Evolutionary conservation across 768 basidiomycete genomes (phyloP), one percentile per base, ranked within the genome.

Genomic region (Agrocybe praecox): DNA sequence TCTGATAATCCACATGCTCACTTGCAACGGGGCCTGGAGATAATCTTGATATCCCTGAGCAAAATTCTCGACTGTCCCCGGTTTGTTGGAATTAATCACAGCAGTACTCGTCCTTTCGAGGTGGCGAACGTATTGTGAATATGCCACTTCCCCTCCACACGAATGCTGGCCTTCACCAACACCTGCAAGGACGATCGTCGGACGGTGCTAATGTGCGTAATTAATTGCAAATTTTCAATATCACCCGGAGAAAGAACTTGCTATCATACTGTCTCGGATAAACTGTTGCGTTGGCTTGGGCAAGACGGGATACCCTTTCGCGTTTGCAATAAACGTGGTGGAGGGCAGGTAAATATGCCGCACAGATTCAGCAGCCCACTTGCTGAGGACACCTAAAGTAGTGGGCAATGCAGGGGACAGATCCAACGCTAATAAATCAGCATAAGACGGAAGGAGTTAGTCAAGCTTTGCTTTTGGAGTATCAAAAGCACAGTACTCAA

Each of bases 291-390:
- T 91, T 10, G 88, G 87, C 72, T 98, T 98, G 12, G 93, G 91
- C 17, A 99, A 82, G 6, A 99, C 97, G 0, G 97, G 97, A 70
- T 97, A 99, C 2, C 95, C 96, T 74, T 97, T 96, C 49, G 87
- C 83, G 70, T 99, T 99, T 11, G 95, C 87, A 65, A 98, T 95
- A 71, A 98, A 99, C 4, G 94, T 84, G 12, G 90, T 86, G 0
- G 94, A 87, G 4, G 97, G 95, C 1, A 98, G 77, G 72, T 93
- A 91, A 53, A 99, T 80, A 66, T 94, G 83, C 32, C 86, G 84
- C n/a, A 96, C 87, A 7, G 95, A 90, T 71, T 99, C 97, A 6
- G 97, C 93, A 2, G 87, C 81, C 97, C 97, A 98, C 64, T 96
- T 87, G 58, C 80, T 81, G 29, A 98, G 76, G 12, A 92, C 87